Conservation (phyloP, 495 filamentous ascomycete species). For the Xylaria flabelliformis region DNA sequence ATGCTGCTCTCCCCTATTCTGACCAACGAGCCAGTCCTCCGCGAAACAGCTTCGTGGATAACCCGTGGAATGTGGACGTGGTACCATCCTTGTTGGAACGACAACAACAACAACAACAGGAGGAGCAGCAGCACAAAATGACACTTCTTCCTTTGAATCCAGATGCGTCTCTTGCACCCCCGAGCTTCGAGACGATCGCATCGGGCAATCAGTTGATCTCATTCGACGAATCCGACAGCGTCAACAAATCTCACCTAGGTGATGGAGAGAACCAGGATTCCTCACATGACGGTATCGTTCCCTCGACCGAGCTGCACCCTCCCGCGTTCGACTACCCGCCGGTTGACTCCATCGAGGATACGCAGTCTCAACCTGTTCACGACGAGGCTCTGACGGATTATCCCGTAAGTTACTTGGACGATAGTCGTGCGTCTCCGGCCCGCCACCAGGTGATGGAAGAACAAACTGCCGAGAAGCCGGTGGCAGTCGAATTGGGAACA, state of each 20-base stretch:
- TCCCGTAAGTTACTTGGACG: conserved; percentile 20
- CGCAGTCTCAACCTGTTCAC: neutral
- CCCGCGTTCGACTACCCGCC: conserved; percentile 9
- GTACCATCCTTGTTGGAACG: neutral
- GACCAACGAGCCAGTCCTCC: neutral
- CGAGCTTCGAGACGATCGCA: neutral
- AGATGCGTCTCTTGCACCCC: neutral
- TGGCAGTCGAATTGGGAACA: conserved; percentile 7
- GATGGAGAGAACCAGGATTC: neutral
- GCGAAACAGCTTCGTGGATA: neutral
- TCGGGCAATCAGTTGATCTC: neutral
- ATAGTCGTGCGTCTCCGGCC: neutral
- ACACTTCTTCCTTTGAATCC: neutral
- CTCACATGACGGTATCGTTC: neutral
- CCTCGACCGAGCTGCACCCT: neutral
- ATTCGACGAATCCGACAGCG: neutral
- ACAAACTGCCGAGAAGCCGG: neutral
- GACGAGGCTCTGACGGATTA: conserved; percentile 20
- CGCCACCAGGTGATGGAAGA: conserved; percentile 1
- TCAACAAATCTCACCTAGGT: neutral
- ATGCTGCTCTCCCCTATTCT: neutral
- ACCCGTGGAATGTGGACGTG: neutral
- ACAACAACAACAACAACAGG: no score
- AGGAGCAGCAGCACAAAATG: neutral
- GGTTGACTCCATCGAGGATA: conserved; percentile 1